Evolutionary conservation across 192 early-diverging fungal genomes (phyloP).

Genomic region (Linnemannia exigua): DNA sequence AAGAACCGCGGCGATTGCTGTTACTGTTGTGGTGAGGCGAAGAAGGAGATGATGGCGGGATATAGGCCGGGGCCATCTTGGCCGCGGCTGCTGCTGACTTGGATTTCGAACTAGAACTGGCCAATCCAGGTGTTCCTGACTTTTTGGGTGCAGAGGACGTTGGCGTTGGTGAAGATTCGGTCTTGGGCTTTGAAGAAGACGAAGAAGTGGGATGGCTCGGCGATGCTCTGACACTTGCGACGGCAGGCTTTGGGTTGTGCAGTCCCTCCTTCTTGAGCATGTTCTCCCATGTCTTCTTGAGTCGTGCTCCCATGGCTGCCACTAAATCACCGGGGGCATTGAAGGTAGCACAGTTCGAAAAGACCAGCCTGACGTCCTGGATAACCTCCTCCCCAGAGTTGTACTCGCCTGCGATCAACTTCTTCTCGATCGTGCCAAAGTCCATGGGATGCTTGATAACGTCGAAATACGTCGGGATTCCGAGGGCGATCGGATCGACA

Average conservation of each 20-base stretch:
- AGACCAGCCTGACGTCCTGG: constrained; percentile 70
- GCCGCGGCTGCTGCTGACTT: constrained; percentile 29
- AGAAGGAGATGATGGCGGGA: constrained; percentile 24
- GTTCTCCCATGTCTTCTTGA: constrained; percentile 64
- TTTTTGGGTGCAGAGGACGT: background rate
- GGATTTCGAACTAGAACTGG: constrained; percentile 18
- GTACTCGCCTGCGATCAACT: constrained; percentile 59
- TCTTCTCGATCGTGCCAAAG: constrained; percentile 65
- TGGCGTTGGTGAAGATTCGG: background rate
- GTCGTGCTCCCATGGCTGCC: constrained; percentile 67
- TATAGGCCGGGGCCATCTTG: constrained; percentile 47
- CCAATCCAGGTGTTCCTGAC: background rate
- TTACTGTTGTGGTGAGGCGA: constrained; percentile 11
- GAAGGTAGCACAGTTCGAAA: constrained; percentile 81
- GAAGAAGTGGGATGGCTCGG: background rate
- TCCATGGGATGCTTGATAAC: constrained; percentile 87
- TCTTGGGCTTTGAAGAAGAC: constrained; percentile 19
- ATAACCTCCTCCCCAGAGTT: constrained; percentile 55
- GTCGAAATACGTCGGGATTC: constrained; percentile 78
- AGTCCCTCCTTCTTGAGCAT: constrained; percentile 53
- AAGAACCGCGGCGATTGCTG: constrained; percentile 38
- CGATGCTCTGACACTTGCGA: background rate
- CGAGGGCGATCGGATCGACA: constrained; percentile 77
- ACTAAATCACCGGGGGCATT: constrained; percentile 71
- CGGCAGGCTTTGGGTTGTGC: constrained; percentile 17